Base-by-base conservation (phyloP, 2,329 filamentous ascomycete species). In the Aspergillus arachidicola region DNA sequence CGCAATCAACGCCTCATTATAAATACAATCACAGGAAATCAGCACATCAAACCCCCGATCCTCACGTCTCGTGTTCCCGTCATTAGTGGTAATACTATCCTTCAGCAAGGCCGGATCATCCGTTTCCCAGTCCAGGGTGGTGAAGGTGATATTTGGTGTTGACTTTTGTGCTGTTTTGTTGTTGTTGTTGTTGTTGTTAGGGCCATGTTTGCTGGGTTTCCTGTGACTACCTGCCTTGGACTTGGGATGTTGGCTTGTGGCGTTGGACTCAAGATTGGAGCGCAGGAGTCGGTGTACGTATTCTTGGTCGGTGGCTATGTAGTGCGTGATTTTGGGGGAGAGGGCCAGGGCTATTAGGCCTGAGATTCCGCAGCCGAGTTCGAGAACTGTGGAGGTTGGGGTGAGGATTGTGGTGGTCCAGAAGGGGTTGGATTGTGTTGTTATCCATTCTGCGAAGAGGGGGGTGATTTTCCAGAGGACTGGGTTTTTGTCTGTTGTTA, bases 401-500 rank as follows among this genome's bases (percentile, higher is more conserved):
- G 81, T 77, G 9, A 94, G 81, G 57, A 89, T 71, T 53, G 78
- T 79, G 61, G 78, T 71, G 43, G 78, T 75, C 79, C 89, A 88
- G 55, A 97, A 83, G 0, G 87, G 76, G 75, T 93, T 93, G 36
- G 64, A 59, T 16, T 66, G 62, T 4, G 63, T 58, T 5, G 84
- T 83, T 53, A 98, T 84, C 93, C 93, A 98, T 67, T 87, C 82
- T 26, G 94, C 92, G 73, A 98, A 89, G 51, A 88, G 82, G 10
- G 94, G 93, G 0, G 93, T 94, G 69, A 97, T 90, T 77, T 91
- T 93, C 95, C 95, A 99, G 10, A 98, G 83, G 21, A 97, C 93
- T 91, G 45, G 23, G 28, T 36, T 53, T 34, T 36, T 19, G 21
- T 16, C 12, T 34, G 32, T 54, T 30, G 14, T 61, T 30, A 53